Percentiles rank a stretch among this genome's conserved stretches.
Evolutionary conservation across 2,329 filamentous ascomycete species (phyloP).

Genomic region (Basipetospora chlamydospora): DNA sequence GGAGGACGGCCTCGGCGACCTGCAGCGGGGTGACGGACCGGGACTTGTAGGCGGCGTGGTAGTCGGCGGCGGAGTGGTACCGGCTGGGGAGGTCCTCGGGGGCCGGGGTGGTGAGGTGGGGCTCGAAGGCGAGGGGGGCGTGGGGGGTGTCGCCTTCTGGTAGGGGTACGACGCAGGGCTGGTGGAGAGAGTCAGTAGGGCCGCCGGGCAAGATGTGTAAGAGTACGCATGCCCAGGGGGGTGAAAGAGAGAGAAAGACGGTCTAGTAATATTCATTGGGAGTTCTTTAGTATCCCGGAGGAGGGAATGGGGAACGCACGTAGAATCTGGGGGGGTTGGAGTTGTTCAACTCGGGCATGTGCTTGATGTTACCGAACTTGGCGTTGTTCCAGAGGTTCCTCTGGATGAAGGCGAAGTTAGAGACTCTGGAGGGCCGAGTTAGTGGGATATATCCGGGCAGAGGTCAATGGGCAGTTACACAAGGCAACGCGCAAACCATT

Average conservation of each 20-base stretch:
- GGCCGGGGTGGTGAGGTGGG: constrained; percentile 24
- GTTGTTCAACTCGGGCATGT: constrained; percentile 28
- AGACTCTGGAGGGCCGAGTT: constrained; percentile 43
- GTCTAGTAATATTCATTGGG: constrained; percentile 1
- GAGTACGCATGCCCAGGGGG: neutral
- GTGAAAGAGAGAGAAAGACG: neutral
- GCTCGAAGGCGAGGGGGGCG: constrained; percentile 21
- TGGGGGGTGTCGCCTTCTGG: constrained; percentile 16
- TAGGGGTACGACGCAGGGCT: constrained; percentile 45
- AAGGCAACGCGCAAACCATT: too few species aligned
- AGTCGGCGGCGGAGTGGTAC: constrained; percentile 62
- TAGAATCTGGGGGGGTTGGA: constrained; percentile 30
- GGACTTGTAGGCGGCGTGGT: constrained; percentile 57
- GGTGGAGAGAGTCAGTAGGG: neutral
- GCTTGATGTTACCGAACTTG: constrained; percentile 31
- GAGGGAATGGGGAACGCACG: constrained; percentile 21
- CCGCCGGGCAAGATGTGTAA: neutral
- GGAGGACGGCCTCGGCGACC: constrained; percentile 57
- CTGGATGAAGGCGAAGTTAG: constrained; percentile 45
- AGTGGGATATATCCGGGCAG: too few species aligned
- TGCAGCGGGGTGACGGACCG: constrained; percentile 57
- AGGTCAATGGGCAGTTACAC: too few species aligned
- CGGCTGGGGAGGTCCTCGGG: constrained; percentile 28
- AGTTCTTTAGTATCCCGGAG: too few species aligned
- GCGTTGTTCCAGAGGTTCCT: constrained; percentile 58